A percentile compares a stretch with the other conserved stretches of the same genome.
phyloP scores from a whole-genome alignment of 257 asterid species.

The Striga asiatica region DNA sequence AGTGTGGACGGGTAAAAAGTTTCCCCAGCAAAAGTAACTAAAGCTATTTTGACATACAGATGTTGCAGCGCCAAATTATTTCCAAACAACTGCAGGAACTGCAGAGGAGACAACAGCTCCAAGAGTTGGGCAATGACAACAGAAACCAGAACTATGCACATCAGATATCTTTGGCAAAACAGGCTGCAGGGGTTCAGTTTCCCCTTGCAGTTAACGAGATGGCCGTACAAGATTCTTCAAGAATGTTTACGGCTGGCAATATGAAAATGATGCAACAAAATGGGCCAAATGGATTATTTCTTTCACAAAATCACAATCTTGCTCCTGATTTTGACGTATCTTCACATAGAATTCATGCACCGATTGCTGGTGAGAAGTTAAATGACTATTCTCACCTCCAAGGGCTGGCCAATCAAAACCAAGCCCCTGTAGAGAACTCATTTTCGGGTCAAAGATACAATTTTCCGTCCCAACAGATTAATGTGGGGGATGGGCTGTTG shows the following conservation, averaged over 20 bases:
- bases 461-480: slow-evolving; percentile 25
- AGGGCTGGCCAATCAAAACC: slow-evolving; percentile 32
- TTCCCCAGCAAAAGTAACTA: too few species aligned
- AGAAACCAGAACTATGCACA: slow-evolving; percentile 32
- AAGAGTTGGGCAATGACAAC: slow-evolving; percentile 28
- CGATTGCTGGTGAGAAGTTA: slow-evolving; percentile 8
- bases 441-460: slow-evolving; percentile 23
- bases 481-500: slow-evolving; percentile 20
- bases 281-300: slow-evolving; percentile 33
- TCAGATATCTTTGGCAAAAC: slow-evolving; percentile 24
- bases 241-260: slow-evolving; percentile 32
- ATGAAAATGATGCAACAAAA: slow-evolving; percentile 34
- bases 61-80: slow-evolving; percentile 70
- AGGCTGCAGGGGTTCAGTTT: slow-evolving; percentile 26
- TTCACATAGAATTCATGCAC: slow-evolving; percentile 20
- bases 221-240: slow-evolving; percentile 31
- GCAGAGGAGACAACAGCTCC: slow-evolving; percentile 57
- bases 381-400: slow-evolving; percentile 33
- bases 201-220: slow-evolving; percentile 15
- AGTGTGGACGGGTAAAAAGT: too few species aligned
- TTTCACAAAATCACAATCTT: slow-evolving; percentile 38
- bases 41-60: slow-evolving; percentile 17
- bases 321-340: slow-evolving; percentile 32
- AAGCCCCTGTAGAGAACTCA: slow-evolving; percentile 26
- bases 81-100: slow-evolving; percentile 60